A percentile compares a stretch with the other conserved stretches of the same genome.
phyloP scores from a whole-genome alignment of 2,329 filamentous ascomycete species.

The Aspergillus cejpii region DNA sequence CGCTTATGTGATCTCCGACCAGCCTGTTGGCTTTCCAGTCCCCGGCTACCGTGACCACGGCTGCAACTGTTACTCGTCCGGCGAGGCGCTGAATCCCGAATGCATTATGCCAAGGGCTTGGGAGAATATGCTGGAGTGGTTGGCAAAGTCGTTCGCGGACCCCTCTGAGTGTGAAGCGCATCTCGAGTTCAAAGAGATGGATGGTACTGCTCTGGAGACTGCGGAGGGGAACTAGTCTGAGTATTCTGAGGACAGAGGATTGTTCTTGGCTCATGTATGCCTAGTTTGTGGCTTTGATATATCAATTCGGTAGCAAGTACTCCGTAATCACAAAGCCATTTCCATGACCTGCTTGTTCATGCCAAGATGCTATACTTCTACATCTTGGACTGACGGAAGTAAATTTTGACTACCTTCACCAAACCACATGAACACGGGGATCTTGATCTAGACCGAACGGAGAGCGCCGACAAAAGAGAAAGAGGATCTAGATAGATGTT shows the following conservation, averaged over 20 bases:
- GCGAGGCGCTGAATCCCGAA: constrained; percentile 55
- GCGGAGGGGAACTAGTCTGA: not conserved
- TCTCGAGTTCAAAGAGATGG: constrained; percentile 21
- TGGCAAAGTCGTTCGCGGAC: constrained; percentile 51
- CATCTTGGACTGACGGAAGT: no score
- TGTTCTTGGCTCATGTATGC: no score
- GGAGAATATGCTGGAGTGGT: constrained; percentile 52
- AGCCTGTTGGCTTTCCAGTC: constrained; percentile 50
- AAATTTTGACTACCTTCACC: no score
- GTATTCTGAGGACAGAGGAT: not conserved
- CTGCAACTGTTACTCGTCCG: constrained; percentile 64
- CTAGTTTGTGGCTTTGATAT: no score
- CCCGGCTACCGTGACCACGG: constrained; percentile 51
- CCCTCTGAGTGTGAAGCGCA: constrained; percentile 37
- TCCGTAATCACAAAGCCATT: no score
- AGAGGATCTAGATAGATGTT: no score
- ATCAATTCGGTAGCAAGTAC: not conserved
- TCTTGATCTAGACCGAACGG: no score
- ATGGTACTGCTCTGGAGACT: constrained; percentile 3
- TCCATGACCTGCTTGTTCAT: not conserved
- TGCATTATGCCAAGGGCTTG: constrained; percentile 54
- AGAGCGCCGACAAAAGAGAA: no score
- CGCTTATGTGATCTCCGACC: constrained; percentile 52
- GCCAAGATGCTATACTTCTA: not conserved
- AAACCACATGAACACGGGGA: no score